A percentile compares a stretch with the other conserved stretches of the same genome.
Evolutionary conservation across 2,329 filamentous ascomycete species (phyloP).

Genomic region (Monilinia laxa): DNA sequence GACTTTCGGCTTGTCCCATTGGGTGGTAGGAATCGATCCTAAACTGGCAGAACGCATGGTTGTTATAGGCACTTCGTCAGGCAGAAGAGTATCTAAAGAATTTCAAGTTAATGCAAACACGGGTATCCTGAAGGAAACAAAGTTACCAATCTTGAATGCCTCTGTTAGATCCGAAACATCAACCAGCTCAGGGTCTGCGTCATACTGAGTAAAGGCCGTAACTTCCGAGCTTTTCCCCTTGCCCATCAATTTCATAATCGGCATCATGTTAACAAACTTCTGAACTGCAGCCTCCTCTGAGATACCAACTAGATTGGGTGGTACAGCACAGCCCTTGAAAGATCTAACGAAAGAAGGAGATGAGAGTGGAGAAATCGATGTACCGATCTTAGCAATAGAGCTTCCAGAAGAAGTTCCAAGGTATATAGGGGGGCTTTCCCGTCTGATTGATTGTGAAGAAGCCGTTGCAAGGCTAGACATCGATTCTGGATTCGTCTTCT

Average conservation of each 20-base stretch:
- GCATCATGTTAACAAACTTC: not conserved
- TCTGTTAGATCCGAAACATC: not conserved
- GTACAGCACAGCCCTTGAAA: not conserved
- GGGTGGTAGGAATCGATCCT: not conserved
- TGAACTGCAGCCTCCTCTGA: slow-evolving; percentile 8
- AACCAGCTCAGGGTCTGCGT: slow-evolving; percentile 10
- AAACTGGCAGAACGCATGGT: not conserved
- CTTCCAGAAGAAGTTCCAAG: not conserved
- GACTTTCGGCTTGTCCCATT: not conserved
- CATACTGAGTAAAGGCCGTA: slow-evolving; percentile 9
- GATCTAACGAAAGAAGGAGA: not conserved
- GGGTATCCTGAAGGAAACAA: not conserved
- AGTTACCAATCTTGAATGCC: slow-evolving; percentile 1
- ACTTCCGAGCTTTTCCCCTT: slow-evolving; percentile 5
- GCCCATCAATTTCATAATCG: not conserved
- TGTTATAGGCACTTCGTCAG: not conserved
- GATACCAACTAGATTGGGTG: not conserved
- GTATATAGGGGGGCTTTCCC: not conserved
- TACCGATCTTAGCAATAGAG: not conserved
- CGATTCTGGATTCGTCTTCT: not conserved
- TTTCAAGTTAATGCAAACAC: not conserved
- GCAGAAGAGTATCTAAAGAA: not conserved
- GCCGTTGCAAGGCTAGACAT: not conserved
- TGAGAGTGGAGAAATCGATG: slow-evolving; percentile 1
- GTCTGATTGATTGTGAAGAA: not conserved